Base-by-base conservation (phyloP, 2,329 filamentous ascomycete species). In the Fusarium penzigii region DNA sequence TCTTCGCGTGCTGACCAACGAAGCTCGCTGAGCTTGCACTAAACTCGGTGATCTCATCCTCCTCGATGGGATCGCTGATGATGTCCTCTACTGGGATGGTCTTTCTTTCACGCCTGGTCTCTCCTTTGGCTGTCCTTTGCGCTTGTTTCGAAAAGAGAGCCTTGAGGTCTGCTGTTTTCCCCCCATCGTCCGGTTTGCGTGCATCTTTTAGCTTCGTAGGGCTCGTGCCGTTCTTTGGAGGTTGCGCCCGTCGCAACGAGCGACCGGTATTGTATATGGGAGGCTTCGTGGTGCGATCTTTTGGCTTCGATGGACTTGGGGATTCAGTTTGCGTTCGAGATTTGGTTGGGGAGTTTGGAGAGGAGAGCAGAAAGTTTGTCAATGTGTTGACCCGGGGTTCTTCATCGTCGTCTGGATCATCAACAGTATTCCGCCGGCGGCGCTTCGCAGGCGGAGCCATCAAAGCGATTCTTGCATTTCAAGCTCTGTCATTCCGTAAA, bases 131-230 rank as follows among this genome's bases (percentile, higher is more conserved):
- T 17, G 74, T 74, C 39, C 75, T 77, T 56, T 84, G 80, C 8
- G 78, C 78, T 65, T 87, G 84, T 45, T 78, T 84, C 16, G 83
- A 84, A 59, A 87, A 87, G 16, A 87, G 74, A 0, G 80, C 77
- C 62, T 79, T 74, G 13, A 87, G 72, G 59, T 87, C 79, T 4
- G 76, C 82, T 7, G 78, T 79, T 55, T 79, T 82, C 6, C 76
- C 78, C 57, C 77, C 82, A 47, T 81, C 79, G 7, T 76, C 75
- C 6, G 67, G 55, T 53, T 75, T 78, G n/a, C 63, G 65, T 39
- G 62, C 61, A 34, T 64, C 69, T 29, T 70, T 75, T 3, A 66
- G 54, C 62, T 78, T 81, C 51, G 72, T 74, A 62, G 70, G 41
- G 58, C 57, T 71, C 49, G 65, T 60, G 49, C 60, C 62, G 42